Base-by-base conservation (phyloP, 331 rosid species). In the Telfairia occidentalis region DNA sequence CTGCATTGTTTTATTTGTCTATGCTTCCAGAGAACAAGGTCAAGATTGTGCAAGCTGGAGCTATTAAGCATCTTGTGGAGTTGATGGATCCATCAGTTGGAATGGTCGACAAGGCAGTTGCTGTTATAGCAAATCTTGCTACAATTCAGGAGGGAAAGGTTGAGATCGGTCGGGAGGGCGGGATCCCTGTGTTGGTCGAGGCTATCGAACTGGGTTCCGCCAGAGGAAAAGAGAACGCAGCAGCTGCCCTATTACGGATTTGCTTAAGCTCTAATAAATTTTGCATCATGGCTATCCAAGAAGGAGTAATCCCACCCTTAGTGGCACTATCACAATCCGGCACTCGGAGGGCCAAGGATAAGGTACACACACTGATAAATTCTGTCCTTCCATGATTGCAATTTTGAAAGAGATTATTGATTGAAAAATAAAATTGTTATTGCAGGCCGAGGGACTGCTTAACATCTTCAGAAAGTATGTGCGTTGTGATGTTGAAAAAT, bases 1-100 rank as follows among this genome's bases (percentile, higher is more conserved):
- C 99, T 26, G 99, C 99, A 60, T 83, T 95, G 84, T 95, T 92
- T 86, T 92, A 95, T 82, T 79, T 95, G 84, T 95, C 99, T 78
- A 88, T 90, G 77, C 86, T 64, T 75, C 90, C 87, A 70, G 97
- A 95, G 84, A 95, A 95, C 85, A 95, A 90, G 89, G 78, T 72
- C 45, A 88, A 96, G 65, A 92, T 95, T 76, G 97, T 95, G 83
- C 86, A 90, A 61, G 99, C 97, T 80, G 97, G 97, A 43, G 97
- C 96, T n/a, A 97, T 95, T 69, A 92, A 75, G 85, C 86, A 92
- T 89, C 95, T 95, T 24, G 96, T 95, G 73, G 97, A 95, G 79
- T 84, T 95, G 77, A 95, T 95, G 99, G 97, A 95, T 81, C 99
- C 99, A 1, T 97, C 99, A 5, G 90, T 95, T 77, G 99, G 97